A percentile compares a stretch with the other conserved stretches of the same genome.
Evolutionary conservation across 2,329 filamentous ascomycete species (phyloP).

Genomic region (Stachybotrys chartarum): DNA sequence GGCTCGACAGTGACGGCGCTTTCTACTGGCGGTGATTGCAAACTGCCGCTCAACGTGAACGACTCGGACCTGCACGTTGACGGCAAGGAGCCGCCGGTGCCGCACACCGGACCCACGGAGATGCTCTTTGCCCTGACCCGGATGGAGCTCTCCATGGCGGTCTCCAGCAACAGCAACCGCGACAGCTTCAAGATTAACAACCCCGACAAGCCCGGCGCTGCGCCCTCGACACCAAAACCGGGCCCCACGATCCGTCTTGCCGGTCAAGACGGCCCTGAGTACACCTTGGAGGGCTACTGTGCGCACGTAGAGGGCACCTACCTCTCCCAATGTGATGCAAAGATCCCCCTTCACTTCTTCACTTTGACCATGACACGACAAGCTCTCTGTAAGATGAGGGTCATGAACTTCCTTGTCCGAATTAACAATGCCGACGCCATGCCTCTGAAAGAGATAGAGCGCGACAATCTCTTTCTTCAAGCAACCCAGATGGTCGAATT

Average conservation of each 20-base stretch:
- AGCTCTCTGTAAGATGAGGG: conserved; percentile 48
- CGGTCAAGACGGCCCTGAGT: conserved; percentile 39
- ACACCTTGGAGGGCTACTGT: conserved; percentile 46
- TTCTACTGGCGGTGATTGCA: conserved; percentile 46
- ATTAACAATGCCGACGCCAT: conserved; percentile 31
- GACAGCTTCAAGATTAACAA: conserved; percentile 22
- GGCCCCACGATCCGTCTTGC: conserved; percentile 36
- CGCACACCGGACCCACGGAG: conserved; percentile 47
- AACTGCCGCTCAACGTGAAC: conserved; percentile 53
- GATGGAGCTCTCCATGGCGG: conserved; percentile 49
- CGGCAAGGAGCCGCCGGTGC: conserved; percentile 44
- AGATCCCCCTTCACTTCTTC: conserved; percentile 53
- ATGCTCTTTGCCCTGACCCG: conserved; percentile 53
- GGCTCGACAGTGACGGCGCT: conserved; percentile 50
- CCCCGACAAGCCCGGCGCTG: conserved; percentile 16
- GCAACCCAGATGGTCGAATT: conserved; percentile 53
- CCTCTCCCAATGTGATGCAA: conserved; percentile 47
- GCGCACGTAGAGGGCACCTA: conserved; percentile 50
- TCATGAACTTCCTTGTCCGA: conserved; percentile 46
- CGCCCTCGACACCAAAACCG: conserved; percentile 13
- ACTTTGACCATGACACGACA: conserved; percentile 50
- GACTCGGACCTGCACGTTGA: conserved; percentile 52
- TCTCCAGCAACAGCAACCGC: conserved; percentile 37
- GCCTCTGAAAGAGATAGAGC: conserved; percentile 36
- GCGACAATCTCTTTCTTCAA: conserved; percentile 45